Evolutionary conservation across 495 filamentous ascomycete species (phyloP).

Genomic region (Podospora australis): DNA sequence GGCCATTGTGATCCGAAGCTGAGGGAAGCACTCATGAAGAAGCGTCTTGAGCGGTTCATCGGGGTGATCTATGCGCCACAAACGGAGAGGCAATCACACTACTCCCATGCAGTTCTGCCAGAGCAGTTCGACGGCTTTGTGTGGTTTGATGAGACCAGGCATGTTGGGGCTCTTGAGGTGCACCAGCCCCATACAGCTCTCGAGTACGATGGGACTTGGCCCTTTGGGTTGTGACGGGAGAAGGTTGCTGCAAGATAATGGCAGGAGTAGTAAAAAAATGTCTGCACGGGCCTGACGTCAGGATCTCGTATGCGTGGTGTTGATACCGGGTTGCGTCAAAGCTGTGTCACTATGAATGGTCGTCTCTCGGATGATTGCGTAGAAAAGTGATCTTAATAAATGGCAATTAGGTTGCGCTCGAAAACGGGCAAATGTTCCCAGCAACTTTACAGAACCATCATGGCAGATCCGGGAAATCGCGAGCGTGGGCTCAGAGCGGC

Average conservation of each 20-base stretch:
- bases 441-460: constrained; percentile 2
- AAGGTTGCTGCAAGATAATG: too few relatives aligned
- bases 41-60: constrained; percentile 48
- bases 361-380: too few relatives aligned
- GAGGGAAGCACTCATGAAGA: constrained; percentile 33
- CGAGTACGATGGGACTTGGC: constrained; percentile 49
- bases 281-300: too few relatives aligned
- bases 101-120: constrained; percentile 46
- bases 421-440: too few relatives aligned
- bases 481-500: constrained; percentile 27
- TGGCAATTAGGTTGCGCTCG: too few relatives aligned
- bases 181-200: constrained; percentile 43
- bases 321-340: too few relatives aligned
- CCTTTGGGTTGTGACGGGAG: constrained; percentile 49
- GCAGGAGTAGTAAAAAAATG: too few relatives aligned
- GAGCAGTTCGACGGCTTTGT: constrained; percentile 52
- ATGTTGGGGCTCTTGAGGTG: constrained; percentile 45
- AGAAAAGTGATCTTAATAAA: too few relatives aligned
- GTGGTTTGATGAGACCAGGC: constrained; percentile 51
- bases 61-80: constrained; percentile 55
- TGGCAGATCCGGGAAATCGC: constrained; percentile 21
- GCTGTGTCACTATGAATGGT: too few relatives aligned
- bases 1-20: constrained; percentile 32
- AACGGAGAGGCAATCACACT: constrained; percentile 50
- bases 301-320: too few relatives aligned